phyloP scores from a whole-genome alignment of 1,284 basidiomycete genomes.

The Ustilago loliicola region DNA sequence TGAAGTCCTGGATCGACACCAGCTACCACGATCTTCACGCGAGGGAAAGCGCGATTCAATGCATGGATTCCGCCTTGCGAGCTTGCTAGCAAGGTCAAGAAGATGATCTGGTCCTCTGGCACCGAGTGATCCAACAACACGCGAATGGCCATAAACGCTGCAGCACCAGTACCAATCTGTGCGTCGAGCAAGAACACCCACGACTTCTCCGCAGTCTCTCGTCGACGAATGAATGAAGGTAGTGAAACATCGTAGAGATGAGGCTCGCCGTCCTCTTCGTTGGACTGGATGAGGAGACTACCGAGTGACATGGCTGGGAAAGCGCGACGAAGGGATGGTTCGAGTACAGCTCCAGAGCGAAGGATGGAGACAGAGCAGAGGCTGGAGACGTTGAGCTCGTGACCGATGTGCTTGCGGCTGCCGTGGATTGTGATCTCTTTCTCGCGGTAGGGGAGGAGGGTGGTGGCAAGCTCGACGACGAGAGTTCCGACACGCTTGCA shows the following conservation, averaged over 20 bases:
- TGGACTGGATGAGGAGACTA: constrained; percentile 88
- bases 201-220: constrained; percentile 74
- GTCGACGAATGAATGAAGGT: constrained; percentile 73
- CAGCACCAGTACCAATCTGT: constrained; percentile 94
- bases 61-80: constrained; percentile 82
- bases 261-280: constrained; percentile 86
- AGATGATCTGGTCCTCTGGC: constrained; percentile 76
- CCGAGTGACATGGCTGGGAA: constrained; percentile 89
- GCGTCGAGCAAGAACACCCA: constrained; percentile 94
- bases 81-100: constrained; percentile 85
- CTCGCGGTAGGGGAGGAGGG: constrained; percentile 80
- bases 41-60: constrained; percentile 84
- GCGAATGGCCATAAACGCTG: constrained; percentile 96
- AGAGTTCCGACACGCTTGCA: constrained; percentile 86
- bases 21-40: constrained; percentile 65
- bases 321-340: constrained; percentile 88
- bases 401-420: constrained; percentile 78
- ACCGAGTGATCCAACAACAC: constrained; percentile 96
- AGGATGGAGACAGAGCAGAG: constrained; percentile 87
- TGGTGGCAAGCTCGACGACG: constrained; percentile 86
- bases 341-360: constrained; percentile 89
- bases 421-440: constrained; percentile 77
- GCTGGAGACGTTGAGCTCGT: constrained; percentile 76
- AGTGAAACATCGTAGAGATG: constrained; percentile 85
- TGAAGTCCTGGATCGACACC: constrained; percentile 65